Base-by-base conservation (phyloP, 768 basidiomycete species). In the Collybia nuda region DNA sequence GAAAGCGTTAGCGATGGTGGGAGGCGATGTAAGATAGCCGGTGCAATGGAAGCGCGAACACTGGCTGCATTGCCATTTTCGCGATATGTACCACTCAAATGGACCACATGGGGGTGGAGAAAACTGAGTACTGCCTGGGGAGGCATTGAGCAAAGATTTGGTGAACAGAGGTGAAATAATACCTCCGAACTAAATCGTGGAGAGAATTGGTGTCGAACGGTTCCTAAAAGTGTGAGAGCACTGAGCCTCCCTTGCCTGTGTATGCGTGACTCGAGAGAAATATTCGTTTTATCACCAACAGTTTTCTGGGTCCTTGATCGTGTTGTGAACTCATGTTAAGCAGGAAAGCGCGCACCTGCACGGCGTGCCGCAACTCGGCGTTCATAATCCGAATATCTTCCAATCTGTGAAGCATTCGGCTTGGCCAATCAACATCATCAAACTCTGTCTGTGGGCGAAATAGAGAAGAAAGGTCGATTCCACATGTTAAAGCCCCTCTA, bases 201-300 rank as follows among this genome's bases (percentile, higher is more conserved):
- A 23, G 88, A 89, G 60, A 82, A 83, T 58, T 90, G 88, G 65
- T 93, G 86, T 50, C 78, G 80, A 42, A 94, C 66, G 2, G 90
- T 90, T 32, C 88, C 89, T 21, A 81, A 62, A 35, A 93, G 62
- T 50, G 76, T 78, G 14, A 74, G 74, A 8, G 66, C 58, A 18
- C 57, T 62, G 39, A 56, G 56, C 9, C 45, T 52, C 44, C 59
- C 60, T 51, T 60, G 51, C 40, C 61, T 56, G 45, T 65, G 68
- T 57, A 74, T 67, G 49, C 69, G 68, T 36, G 73, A 70, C 46
- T 70, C 67, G 21, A 82, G 56, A 18, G 63, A 56, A 6, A 80
- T 18, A 38, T 66, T 66, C 2, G 82, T 84, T 39, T 73, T 73
- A 17, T 76, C 66, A 35, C 65, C 69, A 42, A 86, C 44, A 35